These are phyloP conservation scores for Cochlearia excelsa DNA, from an alignment of 345 rosid genomes.

Conservation along the genomic window DNA sequence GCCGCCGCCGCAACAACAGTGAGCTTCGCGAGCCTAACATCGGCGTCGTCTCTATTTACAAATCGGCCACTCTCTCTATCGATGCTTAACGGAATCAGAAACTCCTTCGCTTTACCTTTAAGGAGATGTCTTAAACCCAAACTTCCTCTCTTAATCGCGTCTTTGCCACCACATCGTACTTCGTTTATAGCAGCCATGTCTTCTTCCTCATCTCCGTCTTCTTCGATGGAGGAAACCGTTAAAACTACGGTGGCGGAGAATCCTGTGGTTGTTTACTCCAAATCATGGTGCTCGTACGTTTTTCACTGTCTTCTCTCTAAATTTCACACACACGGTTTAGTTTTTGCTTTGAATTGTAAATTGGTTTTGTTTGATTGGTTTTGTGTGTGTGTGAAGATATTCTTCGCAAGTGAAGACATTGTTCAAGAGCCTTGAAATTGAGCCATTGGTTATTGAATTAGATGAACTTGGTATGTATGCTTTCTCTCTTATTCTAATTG, in stretches of 20 bases:
- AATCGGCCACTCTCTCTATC: constrained; percentile 35
- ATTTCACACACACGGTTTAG: background rate
- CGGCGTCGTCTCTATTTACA: constrained; percentile 40
- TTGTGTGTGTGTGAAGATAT: constrained; percentile 47
- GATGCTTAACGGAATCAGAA: constrained; percentile 28
- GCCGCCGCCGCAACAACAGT: constrained; percentile 26
- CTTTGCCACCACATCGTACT: constrained; percentile 19
- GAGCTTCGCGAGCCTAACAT: constrained; percentile 40
- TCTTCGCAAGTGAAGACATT: constrained; percentile 81
- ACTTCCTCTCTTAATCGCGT: constrained; percentile 26
- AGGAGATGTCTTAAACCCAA: constrained; percentile 23
- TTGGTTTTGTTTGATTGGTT: background rate
- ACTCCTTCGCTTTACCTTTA: constrained; percentile 4
- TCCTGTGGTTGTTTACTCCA: constrained; percentile 93
- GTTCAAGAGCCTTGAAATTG: constrained; percentile 64
- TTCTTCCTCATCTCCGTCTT: constrained; percentile 29
- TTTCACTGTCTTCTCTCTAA: constrained; percentile 10
- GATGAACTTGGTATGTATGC: constrained; percentile 69
- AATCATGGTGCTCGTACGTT: constrained; percentile 89
- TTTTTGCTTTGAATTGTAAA: background rate
- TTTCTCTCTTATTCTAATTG: background rate
- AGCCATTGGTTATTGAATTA: constrained; percentile 76
- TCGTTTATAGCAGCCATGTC: constrained; percentile 33
- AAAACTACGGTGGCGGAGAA: constrained; percentile 66
- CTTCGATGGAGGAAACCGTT: constrained; percentile 69